phyloP scores from a whole-genome alignment of 176 grass and related monocot species.

The Paspalum notatum region DNA sequence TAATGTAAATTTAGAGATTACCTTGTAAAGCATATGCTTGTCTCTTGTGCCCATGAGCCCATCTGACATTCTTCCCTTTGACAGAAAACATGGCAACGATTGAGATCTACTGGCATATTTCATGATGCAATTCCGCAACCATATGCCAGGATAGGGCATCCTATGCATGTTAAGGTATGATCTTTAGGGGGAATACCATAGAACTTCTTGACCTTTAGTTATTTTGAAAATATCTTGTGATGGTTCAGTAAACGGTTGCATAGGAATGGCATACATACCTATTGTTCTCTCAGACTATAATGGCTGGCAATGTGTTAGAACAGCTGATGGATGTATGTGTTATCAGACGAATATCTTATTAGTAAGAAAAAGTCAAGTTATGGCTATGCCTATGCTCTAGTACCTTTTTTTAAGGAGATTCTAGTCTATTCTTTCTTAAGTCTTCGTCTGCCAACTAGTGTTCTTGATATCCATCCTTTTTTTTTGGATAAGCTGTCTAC shows the following conservation, averaged over 20 bases:
- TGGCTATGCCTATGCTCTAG: neutral
- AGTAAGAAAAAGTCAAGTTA: neutral
- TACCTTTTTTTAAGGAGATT: neutral
- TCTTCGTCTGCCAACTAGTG: neutral
- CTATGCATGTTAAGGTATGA: conserved; percentile 92
- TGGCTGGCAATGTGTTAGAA: conserved; percentile 7
- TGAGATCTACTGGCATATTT: conserved; percentile 68
- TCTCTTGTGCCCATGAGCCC: neutral
- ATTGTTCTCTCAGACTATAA: neutral
- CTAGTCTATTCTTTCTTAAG: neutral
- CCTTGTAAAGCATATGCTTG: neutral
- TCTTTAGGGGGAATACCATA: conserved; percentile 16
- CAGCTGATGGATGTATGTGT: neutral
- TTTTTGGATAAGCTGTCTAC: neutral
- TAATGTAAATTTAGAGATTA: neutral
- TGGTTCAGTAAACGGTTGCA: conserved; percentile 1
- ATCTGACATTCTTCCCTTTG: conserved; percentile 33
- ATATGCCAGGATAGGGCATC: conserved; percentile 64
- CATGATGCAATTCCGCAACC: conserved; percentile 82
- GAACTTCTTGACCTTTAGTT: neutral
- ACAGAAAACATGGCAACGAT: conserved; percentile 91
- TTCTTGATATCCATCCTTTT: neutral
- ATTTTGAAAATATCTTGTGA: neutral
- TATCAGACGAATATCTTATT: neutral
- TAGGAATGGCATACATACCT: neutral